Evolutionary conservation across 305 asterid species (phyloP), one percentile per base, ranked within the genome.

Genomic region (Petunia hybrid): DNA sequence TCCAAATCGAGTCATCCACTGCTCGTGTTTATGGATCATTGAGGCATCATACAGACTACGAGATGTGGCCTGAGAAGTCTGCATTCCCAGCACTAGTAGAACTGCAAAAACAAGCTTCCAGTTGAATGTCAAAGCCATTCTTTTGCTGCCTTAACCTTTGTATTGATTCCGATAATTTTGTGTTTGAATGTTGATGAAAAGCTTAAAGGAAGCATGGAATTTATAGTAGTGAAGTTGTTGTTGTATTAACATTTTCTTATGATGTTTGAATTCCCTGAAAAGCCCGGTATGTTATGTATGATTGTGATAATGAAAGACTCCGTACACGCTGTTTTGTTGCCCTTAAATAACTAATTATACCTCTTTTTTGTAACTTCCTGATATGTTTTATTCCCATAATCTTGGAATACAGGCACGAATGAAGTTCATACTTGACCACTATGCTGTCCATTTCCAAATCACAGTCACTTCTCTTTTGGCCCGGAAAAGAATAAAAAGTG

Each of bases 41-140:
- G 78, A 51, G 14, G 22, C 45, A 22, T 55, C 68, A 46, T 80
- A 56, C 14, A 79, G 8, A 1, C 46, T 40, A 8, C 46, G 74
- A 46, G 60, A 61, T 42, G 76, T 46, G 60, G 82, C 82, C 63
- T 22, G 60, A 42, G 14, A 56, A n/a, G 53, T 65, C 41, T 56
- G 74, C 65, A 65, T 65, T 41, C 14, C 53, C 41, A 64, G 5
- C 0, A 79, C 78, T 74, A 74, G 36, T 7, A 74, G 48, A 51
- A 14, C 64, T 36, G n/a, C 78, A 51, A 53, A 53, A 36, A 36
- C 48, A 14, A 73, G 8, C 36, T 73, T 73, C 78, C 78, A 73
- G 53, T 53, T 73, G 46, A 73, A 73, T 7, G 46, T 0, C 48
- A 36, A 36, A 0, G 38, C 64, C 78, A 74, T 73, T 3, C 53